Conservation (phyloP, 176 grass and related monocot genomes). For the Aegilops tauschii region DNA sequence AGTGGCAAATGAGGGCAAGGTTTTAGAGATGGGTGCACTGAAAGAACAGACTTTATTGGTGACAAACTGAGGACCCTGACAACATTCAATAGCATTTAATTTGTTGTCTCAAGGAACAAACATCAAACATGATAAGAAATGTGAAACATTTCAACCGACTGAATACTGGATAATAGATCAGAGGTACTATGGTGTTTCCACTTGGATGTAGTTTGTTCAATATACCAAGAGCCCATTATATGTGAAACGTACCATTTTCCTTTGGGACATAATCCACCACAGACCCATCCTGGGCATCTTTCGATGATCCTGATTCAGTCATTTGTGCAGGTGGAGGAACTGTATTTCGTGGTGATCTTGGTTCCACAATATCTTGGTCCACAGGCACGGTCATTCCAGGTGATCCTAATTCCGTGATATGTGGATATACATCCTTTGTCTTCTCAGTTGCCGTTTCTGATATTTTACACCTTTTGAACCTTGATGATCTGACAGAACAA, state of each 20-base stretch:
- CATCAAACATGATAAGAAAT: not conserved
- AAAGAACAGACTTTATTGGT: not conserved
- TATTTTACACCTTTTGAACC: constrained; percentile 53
- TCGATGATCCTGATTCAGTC: constrained; percentile 52
- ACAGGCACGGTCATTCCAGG: constrained; percentile 40
- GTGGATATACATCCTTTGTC: constrained; percentile 41
- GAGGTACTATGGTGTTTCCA: not conserved
- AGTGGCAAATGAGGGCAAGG: not conserved
- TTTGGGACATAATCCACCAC: constrained; percentile 40
- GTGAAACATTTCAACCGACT: not conserved
- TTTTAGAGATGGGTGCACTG: not conserved
- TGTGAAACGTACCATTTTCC: constrained; percentile 49
- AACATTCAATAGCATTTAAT: not conserved
- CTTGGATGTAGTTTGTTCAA: constrained; percentile 18
- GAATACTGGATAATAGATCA: not conserved
- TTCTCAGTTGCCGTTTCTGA: constrained; percentile 26
- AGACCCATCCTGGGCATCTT: constrained; percentile 41
- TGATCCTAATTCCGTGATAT: constrained; percentile 51
- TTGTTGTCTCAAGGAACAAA: not conserved
- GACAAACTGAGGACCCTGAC: not conserved
- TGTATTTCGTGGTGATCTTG: constrained; percentile 45
- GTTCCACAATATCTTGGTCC: constrained; percentile 40
- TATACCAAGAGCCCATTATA: constrained; percentile 25
- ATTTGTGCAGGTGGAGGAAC: constrained; percentile 37
- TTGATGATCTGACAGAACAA: constrained; percentile 63